Evolutionary conservation across 495 filamentous ascomycete genomes (phyloP), one percentile per base, ranked within the genome.

Genomic region (Articulospora tetracladia): DNA sequence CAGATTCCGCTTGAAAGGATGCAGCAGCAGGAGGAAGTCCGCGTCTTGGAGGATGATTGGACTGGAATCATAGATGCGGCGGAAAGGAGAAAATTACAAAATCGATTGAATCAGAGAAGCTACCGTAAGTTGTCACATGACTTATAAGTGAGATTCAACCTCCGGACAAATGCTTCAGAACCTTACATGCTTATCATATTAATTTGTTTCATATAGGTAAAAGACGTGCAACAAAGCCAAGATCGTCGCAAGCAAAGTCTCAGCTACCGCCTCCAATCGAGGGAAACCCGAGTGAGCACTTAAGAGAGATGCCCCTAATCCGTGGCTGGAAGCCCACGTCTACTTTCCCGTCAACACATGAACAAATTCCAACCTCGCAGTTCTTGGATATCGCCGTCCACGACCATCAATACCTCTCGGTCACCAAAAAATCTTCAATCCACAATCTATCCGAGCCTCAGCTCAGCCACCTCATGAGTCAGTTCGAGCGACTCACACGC

Each of bases 61-160:
- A 76, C 74, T 34, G 75, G 75, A 2, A 65, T 65, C n/a, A 73
- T 55, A 20, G 68, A 75, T 67, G 70, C 72, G 20, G 68, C 66
- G 50, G 36, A 54, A 28, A 55, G 53, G 7, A 66, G 63, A 39
- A 65, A 66, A 41, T 60, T 53, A 28, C 57, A 78, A 65, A 78
- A 70, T 57, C 63, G 76, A 60, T 67, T 78, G 11, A 77, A 76
- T 58, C 68, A 68, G 26, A 73, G 76, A 53, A 72, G 74, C 53
- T 70, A 76, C 62, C 69, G 76, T 76, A 66, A 69, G 73, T 70
- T 55, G 1, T 22, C 19, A 36, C 17, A 8, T 22, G 15, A n/a
- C 25, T 30, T 32, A 8, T 30, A 30, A 2, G 25, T 30, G 27
- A n/a, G 1, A 8, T 53, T 32, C 30, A 32, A 13, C 4, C 13